Base-by-base conservation (phyloP, 768 basidiomycete species). In the Fomitopsis pulvina region DNA sequence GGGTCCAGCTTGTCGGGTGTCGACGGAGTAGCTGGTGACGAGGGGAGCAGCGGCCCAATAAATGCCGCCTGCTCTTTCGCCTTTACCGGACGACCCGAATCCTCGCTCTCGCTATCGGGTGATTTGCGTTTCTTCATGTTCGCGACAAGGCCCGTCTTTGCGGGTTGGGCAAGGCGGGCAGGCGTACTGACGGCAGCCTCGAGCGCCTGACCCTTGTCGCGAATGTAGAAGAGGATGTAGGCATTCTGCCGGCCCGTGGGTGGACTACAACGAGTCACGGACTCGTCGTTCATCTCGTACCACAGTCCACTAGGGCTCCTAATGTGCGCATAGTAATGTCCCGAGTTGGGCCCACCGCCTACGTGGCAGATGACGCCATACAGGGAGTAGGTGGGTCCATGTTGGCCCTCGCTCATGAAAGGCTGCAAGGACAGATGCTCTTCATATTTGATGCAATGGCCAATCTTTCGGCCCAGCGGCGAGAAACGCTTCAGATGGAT, bases 401-500 rank as follows among this genome's bases (percentile, higher is more conserved):
- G 80, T 64, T 83, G 77, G 1, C 78, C 84, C 45, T 85, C 80
- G 64, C 92, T 91, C 88, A 98, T 94, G 66, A 78, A 85, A 0
- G 81, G 78, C 24, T 80, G 73, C 39, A 98, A 71, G 18, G 81
- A 75, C 12, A 99, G 66, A 10, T 68, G 74, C 42, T 92, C 85
- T 21, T 83, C 82, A 64, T 93, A 99, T n/a, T 77, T 72, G 57
- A 99, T 73, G 38, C 71, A 68, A 45, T 88, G 83, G 1, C 77
- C 78, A 30, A 94, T 83, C 71, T 98, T 99, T 50, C 86, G 77
- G 5, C 96, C 96, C 41, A 87, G 70, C 0, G 92, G 91, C 2
- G 88, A 85, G 68, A 99, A 99, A 21, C 96, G 84, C 70, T 98
- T 98, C 40, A 99, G 72, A 63, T 99, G 96, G 12, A 99, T 76